Percentiles rank a stretch among this genome's conserved stretches.
phyloP scores from a whole-genome alignment of 768 basidiomycete species.

The Macrocybe gigantea region DNA sequence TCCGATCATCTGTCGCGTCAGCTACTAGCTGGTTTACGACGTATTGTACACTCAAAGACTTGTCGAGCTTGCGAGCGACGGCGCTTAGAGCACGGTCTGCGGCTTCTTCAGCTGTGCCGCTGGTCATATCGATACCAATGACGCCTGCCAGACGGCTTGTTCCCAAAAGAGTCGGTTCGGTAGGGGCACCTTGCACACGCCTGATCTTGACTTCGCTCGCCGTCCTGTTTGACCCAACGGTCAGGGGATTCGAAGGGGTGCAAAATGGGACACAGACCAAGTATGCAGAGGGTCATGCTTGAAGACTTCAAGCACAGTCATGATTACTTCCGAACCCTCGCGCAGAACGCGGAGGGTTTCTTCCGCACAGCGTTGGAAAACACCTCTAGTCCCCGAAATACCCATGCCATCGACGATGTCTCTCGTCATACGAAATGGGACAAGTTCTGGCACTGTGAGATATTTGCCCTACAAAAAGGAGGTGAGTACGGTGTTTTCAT shows the following conservation, averaged over 20 bases:
- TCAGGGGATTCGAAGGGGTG: background rate
- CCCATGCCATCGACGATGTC: slow-evolving; percentile 97
- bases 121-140: slow-evolving; percentile 56
- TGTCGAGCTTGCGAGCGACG: slow-evolving; percentile 80
- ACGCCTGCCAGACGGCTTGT: slow-evolving; percentile 30
- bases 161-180: slow-evolving; percentile 16
- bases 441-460: slow-evolving; percentile 74
- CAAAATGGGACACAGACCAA: slow-evolving; percentile 48
- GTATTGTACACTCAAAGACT: slow-evolving; percentile 83
- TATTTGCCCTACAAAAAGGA: slow-evolving; percentile 58
- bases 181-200: slow-evolving; percentile 44
- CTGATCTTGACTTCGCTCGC: slow-evolving; percentile 72
- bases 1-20: slow-evolving; percentile 73
- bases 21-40: slow-evolving; percentile 91
- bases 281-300: slow-evolving; percentile 92
- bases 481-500: background rate
- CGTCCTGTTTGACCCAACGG: slow-evolving; percentile 43
- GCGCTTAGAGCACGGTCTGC: slow-evolving; percentile 84
- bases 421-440: slow-evolving; percentile 92
- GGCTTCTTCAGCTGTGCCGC: slow-evolving; percentile 71
- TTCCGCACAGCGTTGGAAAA: slow-evolving; percentile 93
- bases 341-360: slow-evolving; percentile 90
- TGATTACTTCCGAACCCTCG: slow-evolving; percentile 77
- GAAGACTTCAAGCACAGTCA: slow-evolving; percentile 96
- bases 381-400: slow-evolving; percentile 82